Conservation (phyloP, 306 rosid genomes). For the Myrica gale region DNA sequence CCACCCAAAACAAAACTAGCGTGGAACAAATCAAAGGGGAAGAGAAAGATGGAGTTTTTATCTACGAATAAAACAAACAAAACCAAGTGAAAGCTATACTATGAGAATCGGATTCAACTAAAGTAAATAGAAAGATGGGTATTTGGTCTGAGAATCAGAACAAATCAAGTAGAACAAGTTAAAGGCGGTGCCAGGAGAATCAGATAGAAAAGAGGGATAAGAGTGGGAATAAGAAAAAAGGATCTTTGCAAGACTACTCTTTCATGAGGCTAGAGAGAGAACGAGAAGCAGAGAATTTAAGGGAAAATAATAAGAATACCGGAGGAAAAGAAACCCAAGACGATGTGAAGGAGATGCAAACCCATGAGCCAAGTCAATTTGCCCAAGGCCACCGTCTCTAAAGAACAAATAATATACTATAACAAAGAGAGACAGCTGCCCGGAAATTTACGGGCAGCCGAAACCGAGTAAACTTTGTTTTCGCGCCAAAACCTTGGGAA, state of each 20-base stretch:
- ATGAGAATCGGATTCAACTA: slow-evolving; percentile 16
- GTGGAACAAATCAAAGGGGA: slow-evolving; percentile 17
- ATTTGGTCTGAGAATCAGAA: slow-evolving; percentile 37
- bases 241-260: slow-evolving; percentile 32
- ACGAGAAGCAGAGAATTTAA: slow-evolving; percentile 22
- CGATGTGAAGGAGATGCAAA: slow-evolving; percentile 13
- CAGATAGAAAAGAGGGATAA: slow-evolving; percentile 18
- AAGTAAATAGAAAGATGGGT: slow-evolving; percentile 21
- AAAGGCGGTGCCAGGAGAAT: slow-evolving; percentile 19
- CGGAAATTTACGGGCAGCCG: slow-evolving; percentile 73
- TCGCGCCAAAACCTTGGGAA: slow-evolving; percentile 50
- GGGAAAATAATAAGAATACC: slow-evolving; percentile 37
- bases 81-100: neutral
- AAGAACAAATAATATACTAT: neutral
- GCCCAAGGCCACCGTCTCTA: slow-evolving; percentile 23
- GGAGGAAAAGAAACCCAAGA: no score
- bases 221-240: slow-evolving; percentile 63
- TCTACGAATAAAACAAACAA: slow-evolving; percentile 27
- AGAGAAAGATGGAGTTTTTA: slow-evolving; percentile 24
- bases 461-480: slow-evolving; percentile 38
- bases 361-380: slow-evolving; percentile 27
- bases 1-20: neutral
- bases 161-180: slow-evolving; percentile 2
- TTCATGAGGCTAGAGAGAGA: slow-evolving; percentile 29
- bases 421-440: slow-evolving; percentile 49